Evolutionary conservation across 225 moss, liverwort and hornwort genomes (phyloP).

Genomic region (Ulota crispa): DNA sequence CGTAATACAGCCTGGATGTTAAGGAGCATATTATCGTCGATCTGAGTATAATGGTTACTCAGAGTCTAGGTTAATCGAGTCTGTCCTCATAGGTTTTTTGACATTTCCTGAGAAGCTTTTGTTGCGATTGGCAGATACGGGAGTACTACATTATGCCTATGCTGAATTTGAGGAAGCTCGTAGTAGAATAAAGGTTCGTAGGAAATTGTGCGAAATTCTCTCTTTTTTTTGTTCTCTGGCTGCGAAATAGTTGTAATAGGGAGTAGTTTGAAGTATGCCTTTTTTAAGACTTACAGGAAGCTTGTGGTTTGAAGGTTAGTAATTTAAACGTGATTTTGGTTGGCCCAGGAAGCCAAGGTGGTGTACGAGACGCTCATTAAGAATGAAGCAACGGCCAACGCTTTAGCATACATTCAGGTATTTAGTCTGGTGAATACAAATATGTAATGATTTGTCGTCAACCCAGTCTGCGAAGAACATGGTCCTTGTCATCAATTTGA

Average conservation of each 20-base stretch:
- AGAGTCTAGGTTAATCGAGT: not conserved
- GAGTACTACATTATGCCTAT: conserved; percentile 88
- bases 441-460: not conserved
- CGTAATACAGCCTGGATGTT: conserved; percentile 1
- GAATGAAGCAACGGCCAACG: conserved; percentile 74
- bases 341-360: conserved; percentile 74
- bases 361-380: conserved; percentile 77
- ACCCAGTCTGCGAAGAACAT: not conserved
- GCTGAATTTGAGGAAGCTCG: conserved; percentile 97
- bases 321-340: conserved; percentile 18
- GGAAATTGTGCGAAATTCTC: not conserved
- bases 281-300: not conserved
- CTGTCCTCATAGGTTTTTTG: not conserved
- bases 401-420: conserved; percentile 94
- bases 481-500: not conserved
- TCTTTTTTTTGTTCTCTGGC: not conserved
- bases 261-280: conserved; percentile 12
- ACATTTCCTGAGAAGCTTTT: conserved; percentile 7
- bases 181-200: conserved; percentile 75
- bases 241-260: not conserved
- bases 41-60: not conserved
- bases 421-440: conserved; percentile 11
- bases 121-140: conserved; percentile 57
- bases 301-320: conserved; percentile 7
- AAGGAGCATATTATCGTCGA: not conserved